phyloP scores from a whole-genome alignment of 768 basidiomycete genomes.

The Podaxis pistillaris region DNA sequence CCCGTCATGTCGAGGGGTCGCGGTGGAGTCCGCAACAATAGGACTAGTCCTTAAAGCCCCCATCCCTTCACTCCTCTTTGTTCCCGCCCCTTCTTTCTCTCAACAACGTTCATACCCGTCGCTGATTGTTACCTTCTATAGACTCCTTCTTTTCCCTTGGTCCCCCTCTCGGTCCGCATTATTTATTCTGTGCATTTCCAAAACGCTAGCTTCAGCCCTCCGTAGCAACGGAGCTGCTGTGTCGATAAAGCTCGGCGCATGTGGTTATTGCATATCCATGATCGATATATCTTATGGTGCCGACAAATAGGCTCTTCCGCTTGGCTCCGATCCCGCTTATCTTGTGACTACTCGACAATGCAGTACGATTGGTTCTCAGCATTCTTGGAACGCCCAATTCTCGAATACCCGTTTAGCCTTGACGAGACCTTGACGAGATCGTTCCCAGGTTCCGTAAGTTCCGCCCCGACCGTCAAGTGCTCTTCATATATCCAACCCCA shows the following conservation, averaged over 20 bases:
- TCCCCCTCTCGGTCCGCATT: conserved; percentile 55
- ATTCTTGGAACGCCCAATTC: conserved; percentile 31
- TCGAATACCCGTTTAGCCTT: conserved; percentile 29
- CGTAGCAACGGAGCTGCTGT: conserved; percentile 33
- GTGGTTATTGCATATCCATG: conserved; percentile 59
- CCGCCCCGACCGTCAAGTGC: no score
- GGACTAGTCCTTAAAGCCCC: background rate
- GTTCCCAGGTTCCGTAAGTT: conserved; percentile 36
- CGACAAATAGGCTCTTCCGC: conserved; percentile 13
- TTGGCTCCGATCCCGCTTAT: conserved; percentile 16
- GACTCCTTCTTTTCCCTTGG: background rate
- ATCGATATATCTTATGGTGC: conserved; percentile 41
- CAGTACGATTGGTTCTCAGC: background rate
- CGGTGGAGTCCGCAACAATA: background rate
- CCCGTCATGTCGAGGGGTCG: background rate
- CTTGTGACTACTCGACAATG: conserved; percentile 9
- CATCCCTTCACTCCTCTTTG: background rate
- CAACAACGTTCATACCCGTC: conserved; percentile 25
- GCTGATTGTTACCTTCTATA: conserved; percentile 28
- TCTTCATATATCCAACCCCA: background rate
- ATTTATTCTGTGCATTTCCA: conserved; percentile 53
- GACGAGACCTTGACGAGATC: background rate
- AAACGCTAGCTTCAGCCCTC: conserved; percentile 20
- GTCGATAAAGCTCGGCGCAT: conserved; percentile 54
- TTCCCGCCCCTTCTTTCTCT: conserved; percentile 9